Evolutionary conservation across 371 early-diverging fungal genomes (phyloP), one percentile per base, ranked within the genome.

Genomic region (Circinella minor): DNA sequence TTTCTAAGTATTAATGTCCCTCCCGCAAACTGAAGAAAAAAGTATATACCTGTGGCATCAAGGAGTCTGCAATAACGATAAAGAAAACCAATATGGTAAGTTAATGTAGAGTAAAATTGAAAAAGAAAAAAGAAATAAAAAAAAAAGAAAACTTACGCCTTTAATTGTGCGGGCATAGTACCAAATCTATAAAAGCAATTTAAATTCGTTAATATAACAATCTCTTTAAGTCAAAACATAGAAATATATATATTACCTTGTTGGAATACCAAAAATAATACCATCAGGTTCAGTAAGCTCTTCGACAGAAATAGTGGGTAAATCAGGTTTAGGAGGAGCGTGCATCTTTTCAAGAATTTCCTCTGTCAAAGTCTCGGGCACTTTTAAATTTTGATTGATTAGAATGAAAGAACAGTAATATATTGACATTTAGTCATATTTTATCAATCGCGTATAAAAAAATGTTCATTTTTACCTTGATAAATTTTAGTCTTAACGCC

Each of bases 221-320:
- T 51, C 54, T 6, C 15, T 3, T 47, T 47, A 15, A 47, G 47
- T 15, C 20, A 66, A 49, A 20, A 8, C 8, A 55, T 9, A 43
- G 43, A 54, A 10, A 34, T 4, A n/a, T 34, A 27, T 2, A 27
- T 27, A 27, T 37, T 70, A 70, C 70, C 66, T 46, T 55, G 93
- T 91, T 46, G 92, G 91, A 67, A 95, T 80, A 49, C 95, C 95
- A 72, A 94, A 91, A 49, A 95, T 71, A 76, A 92, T 76, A 20
- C 92, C 96, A 74, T 96, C 96, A 43, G 91, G 90, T 61, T 91
- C 84, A 11, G 71, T 75, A 13, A 95, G 74, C 18, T 90, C 81
- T 20, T 82, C 84, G 34, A 88, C 76, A 14, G 84, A 76, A 66
- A 92, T 84, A 61, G 87, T 79, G 9, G 95, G 93, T 18, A 91